Conservation (phyloP, 441 rosid species). For the Brassica balearica region DNA sequence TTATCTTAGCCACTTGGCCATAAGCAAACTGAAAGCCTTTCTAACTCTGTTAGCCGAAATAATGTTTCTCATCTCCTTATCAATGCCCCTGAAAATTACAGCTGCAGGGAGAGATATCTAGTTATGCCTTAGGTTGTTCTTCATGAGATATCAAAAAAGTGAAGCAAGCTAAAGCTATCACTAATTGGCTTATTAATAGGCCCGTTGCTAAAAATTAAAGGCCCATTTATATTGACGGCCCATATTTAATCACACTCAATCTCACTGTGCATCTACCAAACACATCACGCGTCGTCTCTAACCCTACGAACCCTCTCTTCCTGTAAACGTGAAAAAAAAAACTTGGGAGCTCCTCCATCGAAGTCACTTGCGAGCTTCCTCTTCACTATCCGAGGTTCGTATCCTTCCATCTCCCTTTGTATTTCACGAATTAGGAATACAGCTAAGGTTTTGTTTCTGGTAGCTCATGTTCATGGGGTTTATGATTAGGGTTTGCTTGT, state of each 20-base stretch:
- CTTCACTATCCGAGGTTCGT: conserved; percentile 29
- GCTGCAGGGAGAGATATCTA: too few relatives aligned
- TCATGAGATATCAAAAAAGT: too few relatives aligned
- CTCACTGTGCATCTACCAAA: conserved; percentile 24
- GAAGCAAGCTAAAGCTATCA: too few relatives aligned
- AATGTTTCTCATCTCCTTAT: too few relatives aligned
- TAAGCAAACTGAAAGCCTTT: too few relatives aligned
- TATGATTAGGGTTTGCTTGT: conserved; percentile 18
- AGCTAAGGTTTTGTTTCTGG: conserved; percentile 26
- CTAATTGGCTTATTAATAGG: not conserved
- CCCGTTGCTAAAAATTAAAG: not conserved
- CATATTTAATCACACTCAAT: not conserved
- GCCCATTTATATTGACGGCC: conserved; percentile 25
- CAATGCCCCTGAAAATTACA: too few relatives aligned
- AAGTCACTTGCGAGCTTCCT: conserved; percentile 8
- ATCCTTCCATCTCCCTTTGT: conserved; percentile 6
- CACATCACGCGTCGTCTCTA: conserved; percentile 27
- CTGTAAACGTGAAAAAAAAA: not conserved
- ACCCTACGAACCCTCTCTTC: conserved; percentile 34
- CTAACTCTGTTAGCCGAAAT: too few relatives aligned
- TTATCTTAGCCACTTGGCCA: too few relatives aligned
- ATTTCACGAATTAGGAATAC: conserved; percentile 8
- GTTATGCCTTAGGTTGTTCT: too few relatives aligned
- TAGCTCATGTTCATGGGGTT: conserved; percentile 5
- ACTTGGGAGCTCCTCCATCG: conserved; percentile 22